These are phyloP conservation scores for Podaxis pistillaris DNA, from an alignment of 768 basidiomycete genomes.

Conservation along the genomic window DNA sequence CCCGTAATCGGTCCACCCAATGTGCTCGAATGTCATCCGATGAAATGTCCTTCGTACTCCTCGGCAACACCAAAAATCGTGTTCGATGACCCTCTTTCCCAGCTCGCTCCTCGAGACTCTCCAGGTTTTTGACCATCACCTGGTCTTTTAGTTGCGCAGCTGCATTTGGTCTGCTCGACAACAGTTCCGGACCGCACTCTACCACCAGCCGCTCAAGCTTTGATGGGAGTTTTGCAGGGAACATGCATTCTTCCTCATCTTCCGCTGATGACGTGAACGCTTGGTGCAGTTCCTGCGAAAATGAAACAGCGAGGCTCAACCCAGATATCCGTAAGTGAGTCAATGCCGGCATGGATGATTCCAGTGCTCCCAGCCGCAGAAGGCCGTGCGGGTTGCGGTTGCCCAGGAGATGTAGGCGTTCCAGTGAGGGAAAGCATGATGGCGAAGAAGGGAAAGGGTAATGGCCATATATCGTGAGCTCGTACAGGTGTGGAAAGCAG, in stretches of 20 bases:
- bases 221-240: conserved; percentile 26
- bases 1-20: conserved; percentile 8
- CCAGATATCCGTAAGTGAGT: conserved; percentile 41
- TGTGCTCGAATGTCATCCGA: neutral
- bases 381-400: conserved; percentile 51
- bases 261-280: conserved; percentile 21
- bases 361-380: conserved; percentile 36
- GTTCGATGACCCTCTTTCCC: neutral
- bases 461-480: conserved; percentile 44
- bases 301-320: conserved; percentile 38
- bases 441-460: conserved; percentile 46
- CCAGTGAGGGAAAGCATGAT: conserved; percentile 34
- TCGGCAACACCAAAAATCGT: neutral
- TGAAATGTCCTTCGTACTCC: neutral
- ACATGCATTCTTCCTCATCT: conserved; percentile 15
- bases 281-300: conserved; percentile 39
- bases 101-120: conserved; percentile 9
- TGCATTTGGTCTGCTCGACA: conserved; percentile 5
- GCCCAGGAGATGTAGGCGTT: conserved; percentile 43
- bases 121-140: conserved; percentile 28
- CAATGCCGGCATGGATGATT: conserved; percentile 37
- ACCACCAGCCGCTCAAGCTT: conserved; percentile 23
- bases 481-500: conserved; percentile 36
- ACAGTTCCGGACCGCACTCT: conserved; percentile 27
- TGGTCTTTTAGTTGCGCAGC: conserved; percentile 24